Evolutionary conservation across 352 stramenopile species (phyloP).

Genomic region (Thalassiosira exigua): DNA sequence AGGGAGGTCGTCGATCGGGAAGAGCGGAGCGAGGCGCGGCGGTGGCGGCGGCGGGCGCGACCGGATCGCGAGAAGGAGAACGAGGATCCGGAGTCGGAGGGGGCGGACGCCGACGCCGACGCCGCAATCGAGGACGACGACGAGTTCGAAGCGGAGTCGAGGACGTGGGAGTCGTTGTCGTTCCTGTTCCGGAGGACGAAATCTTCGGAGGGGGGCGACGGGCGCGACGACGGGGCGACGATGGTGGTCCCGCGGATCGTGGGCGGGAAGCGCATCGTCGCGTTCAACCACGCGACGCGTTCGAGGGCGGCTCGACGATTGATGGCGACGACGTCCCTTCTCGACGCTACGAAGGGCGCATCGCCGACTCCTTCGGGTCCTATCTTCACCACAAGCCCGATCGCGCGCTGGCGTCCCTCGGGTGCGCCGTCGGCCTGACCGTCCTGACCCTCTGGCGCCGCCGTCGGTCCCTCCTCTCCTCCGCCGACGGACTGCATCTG

Average conservation of each 20-base stretch:
- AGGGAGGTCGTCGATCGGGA: slow-evolving; percentile 18
- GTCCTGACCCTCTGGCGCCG: slow-evolving; percentile 48
- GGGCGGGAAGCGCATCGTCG: slow-evolving; percentile 47
- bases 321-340: neutral
- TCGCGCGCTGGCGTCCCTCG: slow-evolving; percentile 45
- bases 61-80: slow-evolving; percentile 12
- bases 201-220: neutral
- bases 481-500: slow-evolving; percentile 2
- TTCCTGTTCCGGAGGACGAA: slow-evolving; percentile 42
- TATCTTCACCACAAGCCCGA: slow-evolving; percentile 56
- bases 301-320: slow-evolving; percentile 11
- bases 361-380: slow-evolving; percentile 28
- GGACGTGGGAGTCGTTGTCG: slow-evolving; percentile 37
- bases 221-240: neutral
- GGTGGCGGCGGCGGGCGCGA: neutral
- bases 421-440: slow-evolving; percentile 54
- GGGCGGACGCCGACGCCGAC: slow-evolving; percentile 12
- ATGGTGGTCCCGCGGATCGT: slow-evolving; percentile 35
- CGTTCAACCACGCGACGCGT: slow-evolving; percentile 46
- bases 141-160: slow-evolving; percentile 17
- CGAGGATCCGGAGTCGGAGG: neutral
- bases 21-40: neutral
- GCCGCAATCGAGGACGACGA: slow-evolving; percentile 4
- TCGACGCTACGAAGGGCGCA: slow-evolving; percentile 3
- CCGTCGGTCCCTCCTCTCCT: slow-evolving; percentile 32